Evolutionary conservation across 345 rosid genomes (phyloP).

Genomic region (Dipteronia dyeriana): DNA sequence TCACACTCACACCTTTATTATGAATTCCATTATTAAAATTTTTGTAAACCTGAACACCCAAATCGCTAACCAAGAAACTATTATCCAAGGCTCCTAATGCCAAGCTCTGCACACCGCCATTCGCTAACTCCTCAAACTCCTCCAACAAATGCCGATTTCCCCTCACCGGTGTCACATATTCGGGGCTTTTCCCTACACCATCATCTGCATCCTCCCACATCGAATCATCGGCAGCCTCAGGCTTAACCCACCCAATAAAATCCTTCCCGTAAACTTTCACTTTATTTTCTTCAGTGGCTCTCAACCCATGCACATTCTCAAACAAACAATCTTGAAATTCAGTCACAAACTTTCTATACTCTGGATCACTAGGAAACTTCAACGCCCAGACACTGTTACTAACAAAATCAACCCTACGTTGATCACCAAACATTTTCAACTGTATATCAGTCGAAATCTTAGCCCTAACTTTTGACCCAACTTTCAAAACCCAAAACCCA

Average conservation of each 20-base stretch:
- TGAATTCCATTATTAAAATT: slow-evolving; percentile 74
- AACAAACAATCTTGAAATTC: slow-evolving; percentile 74
- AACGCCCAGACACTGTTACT: slow-evolving; percentile 85
- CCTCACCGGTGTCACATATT: slow-evolving; percentile 33
- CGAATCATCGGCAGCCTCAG: slow-evolving; percentile 85
- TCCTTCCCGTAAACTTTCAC: slow-evolving; percentile 84
- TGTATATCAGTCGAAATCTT: slow-evolving; percentile 78
- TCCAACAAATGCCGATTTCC: slow-evolving; percentile 51
- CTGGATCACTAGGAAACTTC: slow-evolving; percentile 67
- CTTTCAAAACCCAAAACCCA: slow-evolving; percentile 64
- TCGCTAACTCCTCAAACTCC: slow-evolving; percentile 87
- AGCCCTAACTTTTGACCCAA: slow-evolving; percentile 66
- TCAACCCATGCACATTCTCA: slow-evolving; percentile 76
- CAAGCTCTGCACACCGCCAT: slow-evolving; percentile 93
- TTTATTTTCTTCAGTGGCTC: slow-evolving; percentile 69
- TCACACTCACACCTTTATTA: slow-evolving; percentile 74
- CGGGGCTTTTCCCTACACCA: slow-evolving; percentile 27
- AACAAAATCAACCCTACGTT: slow-evolving; percentile 80
- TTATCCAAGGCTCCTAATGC: slow-evolving; percentile 85
- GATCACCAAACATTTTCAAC: slow-evolving; percentile 86
- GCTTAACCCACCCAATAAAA: slow-evolving; percentile 86
- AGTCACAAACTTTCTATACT: slow-evolving; percentile 62
- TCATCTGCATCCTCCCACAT: slow-evolving; percentile 93
- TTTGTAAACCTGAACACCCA: slow-evolving; percentile 83
- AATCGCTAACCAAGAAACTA: slow-evolving; percentile 85